phyloP scores from a whole-genome alignment of 164 flowering plant species.

The Chimonanthus salicifolius region DNA sequence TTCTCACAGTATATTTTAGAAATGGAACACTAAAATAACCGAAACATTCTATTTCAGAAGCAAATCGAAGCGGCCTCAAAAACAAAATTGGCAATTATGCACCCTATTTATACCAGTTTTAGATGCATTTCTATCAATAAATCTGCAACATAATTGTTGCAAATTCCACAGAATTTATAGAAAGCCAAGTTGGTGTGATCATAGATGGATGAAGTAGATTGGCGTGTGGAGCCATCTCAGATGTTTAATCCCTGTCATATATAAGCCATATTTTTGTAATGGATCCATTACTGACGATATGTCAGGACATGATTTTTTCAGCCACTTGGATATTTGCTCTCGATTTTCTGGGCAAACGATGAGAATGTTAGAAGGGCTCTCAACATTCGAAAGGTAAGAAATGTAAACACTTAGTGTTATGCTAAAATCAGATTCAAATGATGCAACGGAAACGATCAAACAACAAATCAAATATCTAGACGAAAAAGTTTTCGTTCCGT shows the following conservation, averaged over 20 bases:
- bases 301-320: neutral
- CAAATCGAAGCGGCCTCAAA: too few species aligned
- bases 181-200: neutral
- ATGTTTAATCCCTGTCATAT: too few species aligned
- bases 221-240: too few species aligned
- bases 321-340: neutral
- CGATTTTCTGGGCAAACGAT: slow-evolving; percentile 4
- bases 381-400: slow-evolving; percentile 1
- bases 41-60: too few species aligned
- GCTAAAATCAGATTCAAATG: neutral
- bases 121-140: neutral
- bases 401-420: neutral
- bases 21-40: too few species aligned
- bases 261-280: neutral
- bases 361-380: slow-evolving; percentile 3
- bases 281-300: neutral
- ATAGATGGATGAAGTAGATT: neutral
- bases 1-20: too few species aligned
- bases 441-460: neutral
- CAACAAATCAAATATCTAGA: neutral
- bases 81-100: too few species aligned
- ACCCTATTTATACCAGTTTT: too few species aligned
- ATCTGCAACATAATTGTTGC: neutral
- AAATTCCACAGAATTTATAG: neutral
- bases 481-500: neutral